Evolutionary conservation across 2,329 filamentous ascomycete species (phyloP), one percentile per base, ranked within the genome.

Genomic region (Penicillium sp.): DNA sequence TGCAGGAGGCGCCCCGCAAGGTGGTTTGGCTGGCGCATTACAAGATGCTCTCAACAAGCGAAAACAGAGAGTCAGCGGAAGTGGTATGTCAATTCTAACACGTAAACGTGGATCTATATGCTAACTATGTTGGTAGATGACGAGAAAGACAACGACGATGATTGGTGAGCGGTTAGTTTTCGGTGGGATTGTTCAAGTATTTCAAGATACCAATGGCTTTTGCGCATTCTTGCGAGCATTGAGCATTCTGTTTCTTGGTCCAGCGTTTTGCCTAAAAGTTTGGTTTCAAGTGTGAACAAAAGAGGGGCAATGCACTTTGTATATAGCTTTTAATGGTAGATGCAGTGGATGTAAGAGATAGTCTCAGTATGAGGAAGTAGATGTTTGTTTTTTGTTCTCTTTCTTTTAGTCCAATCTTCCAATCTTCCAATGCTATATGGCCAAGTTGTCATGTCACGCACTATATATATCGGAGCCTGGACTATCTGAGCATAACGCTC

Each of bases 21-120:
- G 86, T 55, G 87, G 85, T 36, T 85, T 97, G 82, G 91, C 91
- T 23, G 91, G 89, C 77, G 92, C 91, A 47, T 78, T 96, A 66
- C 90, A 90, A 58, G 88, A 86, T 59, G 89, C 88, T 56, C 76
- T 92, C 67, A 85, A 88, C 70, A 89, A 90, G 78, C 84, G 93
- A 74, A 97, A 97, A 81, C 86, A 91, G 75, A 96, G 96, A 81
- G 93, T 97, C 72, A 91, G 90, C 77, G 88, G 90, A 73, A 96
- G 91, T 81, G 93, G 93, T 97, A 85, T 86, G 90, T 88, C 15
- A 16, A 44, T 51, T 51, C 10, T 50, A 53, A 55, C 33, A 7
- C 36, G 31, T 23, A 23, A 31, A 41, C 1, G 5, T 8, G 19
- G 25, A 31, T 44, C 50, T 25, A 50, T 33, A 34, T 60, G 55